Evolutionary conservation across 2,329 filamentous ascomycete genomes (phyloP), one percentile per base, ranked within the genome.

Genomic region (Xylariaceae sp.): DNA sequence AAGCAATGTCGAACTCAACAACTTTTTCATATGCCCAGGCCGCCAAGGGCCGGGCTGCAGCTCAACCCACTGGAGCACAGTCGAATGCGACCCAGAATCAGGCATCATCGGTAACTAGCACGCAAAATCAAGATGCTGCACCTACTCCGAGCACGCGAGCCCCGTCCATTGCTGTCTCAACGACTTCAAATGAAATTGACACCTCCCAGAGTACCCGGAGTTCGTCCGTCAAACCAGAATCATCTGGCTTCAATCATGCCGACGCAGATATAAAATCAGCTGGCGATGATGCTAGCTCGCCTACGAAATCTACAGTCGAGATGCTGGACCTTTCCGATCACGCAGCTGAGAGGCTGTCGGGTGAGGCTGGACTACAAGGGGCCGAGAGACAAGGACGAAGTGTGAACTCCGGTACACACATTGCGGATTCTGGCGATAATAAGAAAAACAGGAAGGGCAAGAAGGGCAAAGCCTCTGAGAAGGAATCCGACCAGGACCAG

Each of bases 21-120:
- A 80, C 85, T 32, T 96, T 97, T 73, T 97, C 93, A 57, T 98
- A 98, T 75, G 93, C 93, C 68, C 92, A 96, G 82, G 93, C 93
- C 71, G 93, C 93, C 57, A 95, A 95, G 75, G 91, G 93, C 70
- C 84, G 89, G 67, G 77, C 83, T 53, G 70, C 80, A 50, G 70
- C 67, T 29, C 68, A 73, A 57, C 58, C 70, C 21, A 58, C 64
- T 48, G 59, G 66, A 32, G 64, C 70, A 44, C 68, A 70, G 49
- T 64, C 66, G 52, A 64, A 63, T 40, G 54, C 63, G 56, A 69
- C 61, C 59, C 63, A 63, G 52, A 74, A 68, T 55, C 65, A 67
- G 61, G 61, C 65, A 26, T 67, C 72, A 23, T 67, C 69, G 16
- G 69, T 69, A 18, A 66, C 65, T 26, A 71, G 69, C 52, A 69